phyloP scores from a whole-genome alignment of 371 early-diverging fungal species.

The Syncephalastrum racemosum region DNA sequence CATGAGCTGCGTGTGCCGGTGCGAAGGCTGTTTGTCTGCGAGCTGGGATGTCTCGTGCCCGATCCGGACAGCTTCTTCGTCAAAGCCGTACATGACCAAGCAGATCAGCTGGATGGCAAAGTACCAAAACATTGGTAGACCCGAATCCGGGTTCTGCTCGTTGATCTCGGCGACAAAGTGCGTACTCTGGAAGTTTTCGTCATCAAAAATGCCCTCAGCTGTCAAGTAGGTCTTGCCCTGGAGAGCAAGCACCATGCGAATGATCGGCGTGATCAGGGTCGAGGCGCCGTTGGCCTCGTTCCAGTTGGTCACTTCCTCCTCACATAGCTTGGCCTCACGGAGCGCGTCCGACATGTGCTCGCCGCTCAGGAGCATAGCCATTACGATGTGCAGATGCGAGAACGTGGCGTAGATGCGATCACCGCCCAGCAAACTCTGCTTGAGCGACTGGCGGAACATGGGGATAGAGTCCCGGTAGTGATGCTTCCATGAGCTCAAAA shows the following conservation, averaged over 20 bases:
- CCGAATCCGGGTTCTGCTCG: slow-evolving; percentile 17
- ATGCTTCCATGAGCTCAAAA: slow-evolving; percentile 39
- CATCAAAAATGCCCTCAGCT: slow-evolving; percentile 35
- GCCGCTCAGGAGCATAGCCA: slow-evolving; percentile 32
- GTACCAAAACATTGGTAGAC: slow-evolving; percentile 30
- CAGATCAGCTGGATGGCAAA: slow-evolving; percentile 33
- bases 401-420: slow-evolving; percentile 45
- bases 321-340: slow-evolving; percentile 35
- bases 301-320: slow-evolving; percentile 28
- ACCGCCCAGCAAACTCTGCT: slow-evolving; percentile 42
- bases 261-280: slow-evolving; percentile 27
- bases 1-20: slow-evolving; percentile 42
- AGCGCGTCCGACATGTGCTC: slow-evolving; percentile 36
- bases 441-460: slow-evolving; percentile 37
- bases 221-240: slow-evolving; percentile 42
- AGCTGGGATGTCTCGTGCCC: slow-evolving; percentile 29
- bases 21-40: slow-evolving; percentile 32
- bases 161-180: slow-evolving; percentile 24
- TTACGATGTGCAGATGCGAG: slow-evolving; percentile 35
- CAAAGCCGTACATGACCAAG: slow-evolving; percentile 31
- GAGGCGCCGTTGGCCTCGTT: slow-evolving; percentile 27
- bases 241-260: slow-evolving; percentile 36
- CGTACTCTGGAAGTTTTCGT: slow-evolving; percentile 32
- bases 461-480: slow-evolving; percentile 38
- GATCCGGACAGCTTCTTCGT: slow-evolving; percentile 26